Evolutionary conservation across 345 rosid genomes (phyloP).

Genomic region (Syzygium oleosum): DNA sequence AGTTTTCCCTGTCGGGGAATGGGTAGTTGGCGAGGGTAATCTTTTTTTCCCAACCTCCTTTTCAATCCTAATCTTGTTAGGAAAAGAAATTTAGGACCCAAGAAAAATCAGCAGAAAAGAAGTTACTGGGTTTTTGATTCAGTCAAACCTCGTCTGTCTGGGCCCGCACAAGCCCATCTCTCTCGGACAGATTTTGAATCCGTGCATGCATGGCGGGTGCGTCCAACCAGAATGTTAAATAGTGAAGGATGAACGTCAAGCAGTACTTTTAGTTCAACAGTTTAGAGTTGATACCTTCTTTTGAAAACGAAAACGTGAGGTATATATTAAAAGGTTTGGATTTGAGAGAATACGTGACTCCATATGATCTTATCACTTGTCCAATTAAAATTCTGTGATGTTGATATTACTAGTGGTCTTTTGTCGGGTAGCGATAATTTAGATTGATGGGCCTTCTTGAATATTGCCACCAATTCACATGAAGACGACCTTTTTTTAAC

Average conservation of each 20-base stretch:
- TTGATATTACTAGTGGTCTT: not conserved
- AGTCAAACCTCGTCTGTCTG: not conserved
- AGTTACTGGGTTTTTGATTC: not conserved
- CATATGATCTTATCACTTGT: not conserved
- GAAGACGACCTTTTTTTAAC: not conserved
- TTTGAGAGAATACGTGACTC: not conserved
- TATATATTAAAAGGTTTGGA: too few species aligned
- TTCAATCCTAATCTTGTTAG: not conserved
- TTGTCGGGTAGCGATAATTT: not conserved
- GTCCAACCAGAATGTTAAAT: not conserved
- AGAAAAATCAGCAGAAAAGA: not conserved
- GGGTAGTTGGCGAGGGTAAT: not conserved
- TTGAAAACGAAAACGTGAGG: too few species aligned
- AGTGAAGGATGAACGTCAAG: too few species aligned
- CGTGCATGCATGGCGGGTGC: not conserved
- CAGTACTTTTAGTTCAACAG: too few species aligned
- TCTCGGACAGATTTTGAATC: not conserved
- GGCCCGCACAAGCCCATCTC: not conserved
- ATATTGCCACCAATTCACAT: not conserved
- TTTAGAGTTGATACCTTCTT: too few species aligned
- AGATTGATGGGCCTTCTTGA: not conserved
- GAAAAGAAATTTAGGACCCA: not conserved
- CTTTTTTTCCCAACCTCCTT: not conserved
- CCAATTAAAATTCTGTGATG: not conserved
- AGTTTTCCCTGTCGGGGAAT: not conserved